Evolutionary conservation across 441 rosid species (phyloP), one percentile per base, ranked within the genome.

Genomic region (Pelargonium cotyledonis): DNA sequence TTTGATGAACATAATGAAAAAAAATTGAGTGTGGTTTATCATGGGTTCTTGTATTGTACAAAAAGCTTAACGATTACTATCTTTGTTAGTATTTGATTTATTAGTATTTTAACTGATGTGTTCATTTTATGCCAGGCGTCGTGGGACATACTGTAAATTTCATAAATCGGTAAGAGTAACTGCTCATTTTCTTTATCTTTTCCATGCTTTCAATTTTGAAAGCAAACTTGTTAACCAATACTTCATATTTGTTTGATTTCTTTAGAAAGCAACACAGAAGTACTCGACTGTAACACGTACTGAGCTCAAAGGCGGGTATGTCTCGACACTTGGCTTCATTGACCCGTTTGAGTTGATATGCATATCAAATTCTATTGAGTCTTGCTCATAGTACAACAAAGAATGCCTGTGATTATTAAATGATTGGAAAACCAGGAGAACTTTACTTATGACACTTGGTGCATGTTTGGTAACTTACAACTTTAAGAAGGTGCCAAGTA

Each of bases 301-400:
- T 67, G 93, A 92, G 81, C 86, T 92, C 73, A 88, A 87, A 80
- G 98, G 96, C 82, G 97, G 98, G 98, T 92, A 84, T 16, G 91
- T 68, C 74, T 66, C 73, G 63, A 49, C 16, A 14, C n/a, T 49
- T 49, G 1, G 62, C 18, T 7, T 57, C 62, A 57, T 57, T 18
- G 16, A 57, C 9, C 8, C 19, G 38, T 57, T 16, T 18, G 26
- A 16, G 26, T 55, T 15, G 0, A 31, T 31, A 31, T 31, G 38
- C 6, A 31, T 31, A 31, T 31, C 38, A 31, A 31, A 31, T 21
- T 21, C 23, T 21, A 21, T 21, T 21, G 23, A 21, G 23, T 21
- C 23, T 21, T 21, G 23, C 23, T 21, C 23, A 21, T 21, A 21
- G 23, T 21, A 21, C 23, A 21, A 21, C 23, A 21, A 21, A 21